These are phyloP conservation scores for Psilocybe azurescens DNA, from an alignment of 768 basidiomycete species.

Conservation along the genomic window DNA sequence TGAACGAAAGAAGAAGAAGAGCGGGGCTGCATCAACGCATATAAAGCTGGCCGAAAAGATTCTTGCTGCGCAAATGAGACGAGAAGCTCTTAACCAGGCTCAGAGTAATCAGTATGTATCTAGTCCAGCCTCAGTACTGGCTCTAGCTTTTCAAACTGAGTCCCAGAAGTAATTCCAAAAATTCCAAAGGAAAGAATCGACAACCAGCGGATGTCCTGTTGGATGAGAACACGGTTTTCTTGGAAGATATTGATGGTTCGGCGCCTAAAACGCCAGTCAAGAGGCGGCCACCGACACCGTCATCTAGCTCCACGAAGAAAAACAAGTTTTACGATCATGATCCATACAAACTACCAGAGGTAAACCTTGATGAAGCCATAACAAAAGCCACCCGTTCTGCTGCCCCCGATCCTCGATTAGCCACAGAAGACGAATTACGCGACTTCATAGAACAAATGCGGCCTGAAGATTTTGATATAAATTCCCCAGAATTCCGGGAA, in stretches of 20 bases:
- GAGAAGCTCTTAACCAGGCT: conserved; percentile 80
- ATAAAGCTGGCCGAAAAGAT: conserved; percentile 89
- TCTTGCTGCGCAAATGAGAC: conserved; percentile 91
- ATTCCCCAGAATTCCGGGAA: conserved; percentile 87
- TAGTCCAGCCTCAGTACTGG: neutral
- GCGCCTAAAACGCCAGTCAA: conserved; percentile 57
- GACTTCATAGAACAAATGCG: conserved; percentile 95
- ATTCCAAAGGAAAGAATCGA: conserved; percentile 17
- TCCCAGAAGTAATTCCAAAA: neutral
- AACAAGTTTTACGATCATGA: conserved; percentile 79
- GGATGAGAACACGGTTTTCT: conserved; percentile 79
- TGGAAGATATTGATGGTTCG: conserved; percentile 80
- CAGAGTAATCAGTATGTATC: conserved; percentile 45
- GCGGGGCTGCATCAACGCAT: conserved; percentile 86
- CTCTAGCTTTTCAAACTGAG: neutral
- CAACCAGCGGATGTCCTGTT: conserved; percentile 46
- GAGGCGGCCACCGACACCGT: conserved; percentile 37
- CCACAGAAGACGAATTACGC: conserved; percentile 94
- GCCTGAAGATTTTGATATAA: conserved; percentile 93
- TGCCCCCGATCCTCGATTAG: conserved; percentile 88
- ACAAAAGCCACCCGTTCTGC: conserved; percentile 62
- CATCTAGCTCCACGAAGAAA: conserved; percentile 63
- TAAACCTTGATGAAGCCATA: conserved; percentile 70
- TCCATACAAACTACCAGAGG: conserved; percentile 90
- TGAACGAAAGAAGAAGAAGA: conserved; percentile 90